phyloP scores from a whole-genome alignment of 2,329 filamentous ascomycete genomes.

The Albifimbria verrucaria region DNA sequence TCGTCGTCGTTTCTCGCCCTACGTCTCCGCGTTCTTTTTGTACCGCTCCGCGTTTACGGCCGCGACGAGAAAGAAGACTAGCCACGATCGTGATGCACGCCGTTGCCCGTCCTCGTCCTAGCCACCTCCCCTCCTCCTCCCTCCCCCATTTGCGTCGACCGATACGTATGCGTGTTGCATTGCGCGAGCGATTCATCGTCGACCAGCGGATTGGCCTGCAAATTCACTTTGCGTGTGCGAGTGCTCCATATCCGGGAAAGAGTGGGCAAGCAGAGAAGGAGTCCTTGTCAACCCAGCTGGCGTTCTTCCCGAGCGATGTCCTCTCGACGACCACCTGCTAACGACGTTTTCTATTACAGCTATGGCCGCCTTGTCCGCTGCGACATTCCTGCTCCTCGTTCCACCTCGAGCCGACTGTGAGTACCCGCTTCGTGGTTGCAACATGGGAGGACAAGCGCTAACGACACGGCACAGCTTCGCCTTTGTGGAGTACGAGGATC shows the following conservation, averaged over 20 bases:
- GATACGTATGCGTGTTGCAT: background rate
- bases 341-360: conserved; percentile 50
- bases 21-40: conserved; percentile 18
- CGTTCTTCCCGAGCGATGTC: conserved; percentile 13
- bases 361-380: conserved; percentile 97
- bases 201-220: conserved; percentile 8
- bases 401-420: conserved; percentile 91
- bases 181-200: background rate
- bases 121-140: conserved; percentile 8
- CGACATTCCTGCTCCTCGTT: conserved; percentile 94
- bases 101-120: conserved; percentile 28
- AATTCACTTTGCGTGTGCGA: conserved; percentile 16
- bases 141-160: background rate
- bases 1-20: conserved; percentile 46
- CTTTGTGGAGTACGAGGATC: conserved; percentile 98
- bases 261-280: background rate
- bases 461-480: conserved; percentile 64
- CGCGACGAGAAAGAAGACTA: conserved; percentile 21
- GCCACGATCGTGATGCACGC: conserved; percentile 30
- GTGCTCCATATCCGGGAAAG: conserved; percentile 10
- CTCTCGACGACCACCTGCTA: conserved; percentile 42
- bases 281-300: conserved; percentile 11
- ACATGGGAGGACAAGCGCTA: background rate
- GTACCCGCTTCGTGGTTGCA: conserved; percentile 26
- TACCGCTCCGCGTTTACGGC: conserved; percentile 5